These are phyloP conservation scores for Monilinia fructigena DNA, from an alignment of 2,329 filamentous ascomycete species.

Conservation along the genomic window DNA sequence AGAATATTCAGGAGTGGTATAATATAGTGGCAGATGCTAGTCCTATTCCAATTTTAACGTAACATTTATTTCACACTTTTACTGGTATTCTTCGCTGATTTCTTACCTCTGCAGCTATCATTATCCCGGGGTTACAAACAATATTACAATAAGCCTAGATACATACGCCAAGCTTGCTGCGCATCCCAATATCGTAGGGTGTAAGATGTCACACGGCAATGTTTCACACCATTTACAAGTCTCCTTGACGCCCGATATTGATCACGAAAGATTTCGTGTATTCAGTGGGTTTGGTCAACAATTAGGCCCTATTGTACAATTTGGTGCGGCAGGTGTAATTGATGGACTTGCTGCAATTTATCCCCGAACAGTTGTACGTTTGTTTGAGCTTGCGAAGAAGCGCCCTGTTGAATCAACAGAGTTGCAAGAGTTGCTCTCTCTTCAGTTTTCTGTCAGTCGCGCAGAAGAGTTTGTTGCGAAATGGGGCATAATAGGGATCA, in stretches of 20 bases:
- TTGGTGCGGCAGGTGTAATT: conserved; percentile 47
- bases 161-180: conserved; percentile 55
- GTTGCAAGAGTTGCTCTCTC: conserved; percentile 46
- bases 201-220: conserved; percentile 65
- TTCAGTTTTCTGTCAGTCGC: conserved; percentile 58
- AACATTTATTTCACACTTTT: conserved; percentile 32
- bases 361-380: conserved; percentile 55
- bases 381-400: conserved; percentile 50
- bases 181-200: conserved; percentile 65
- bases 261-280: conserved; percentile 55
- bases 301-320: conserved; percentile 17
- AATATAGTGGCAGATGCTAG: conserved; percentile 56
- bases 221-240: conserved; percentile 60
- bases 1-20: conserved; percentile 59
- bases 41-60: conserved; percentile 61
- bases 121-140: conserved; percentile 64
- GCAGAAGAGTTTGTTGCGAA: conserved; percentile 59
- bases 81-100: conserved; percentile 5
- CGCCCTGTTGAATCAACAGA: conserved; percentile 43
- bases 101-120: conserved; percentile 43
- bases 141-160: conserved; percentile 54
- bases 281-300: conserved; percentile 47
- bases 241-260: conserved; percentile 56
- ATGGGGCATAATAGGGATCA: conserved; percentile 57
- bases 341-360: conserved; percentile 65